phyloP scores from a whole-genome alignment of 2,329 filamentous ascomycete species.

The Epichloe typhina region DNA sequence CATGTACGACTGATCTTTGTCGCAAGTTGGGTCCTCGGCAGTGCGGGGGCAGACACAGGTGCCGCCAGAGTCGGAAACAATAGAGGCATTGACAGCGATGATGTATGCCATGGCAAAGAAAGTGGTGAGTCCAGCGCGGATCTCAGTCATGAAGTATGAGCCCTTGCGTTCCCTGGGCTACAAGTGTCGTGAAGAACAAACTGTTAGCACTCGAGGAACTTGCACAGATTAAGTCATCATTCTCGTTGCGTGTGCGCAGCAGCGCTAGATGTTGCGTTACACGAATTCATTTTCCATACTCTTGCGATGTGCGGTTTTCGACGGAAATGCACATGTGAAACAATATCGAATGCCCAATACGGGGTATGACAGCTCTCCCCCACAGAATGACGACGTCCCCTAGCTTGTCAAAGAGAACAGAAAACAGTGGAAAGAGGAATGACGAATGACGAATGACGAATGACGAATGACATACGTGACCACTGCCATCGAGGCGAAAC shows the following conservation, averaged over 20 bases:
- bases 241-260: background rate
- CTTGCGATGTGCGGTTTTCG: background rate
- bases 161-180: conserved; percentile 59
- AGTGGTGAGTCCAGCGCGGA: conserved; percentile 70
- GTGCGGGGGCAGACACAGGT: conserved; percentile 58
- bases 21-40: conserved; percentile 38
- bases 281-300: background rate
- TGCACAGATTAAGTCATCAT: background rate
- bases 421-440: background rate
- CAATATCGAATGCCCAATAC: background rate
- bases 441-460: conserved; percentile 17
- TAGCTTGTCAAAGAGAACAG: background rate
- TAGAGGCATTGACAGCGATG: conserved; percentile 38
- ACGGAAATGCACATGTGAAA: background rate
- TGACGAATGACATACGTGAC: conserved; percentile 50
- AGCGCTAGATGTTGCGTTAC: background rate
- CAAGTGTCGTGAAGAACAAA: background rate
- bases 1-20: conserved; percentile 41
- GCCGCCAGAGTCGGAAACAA: conserved; percentile 52
- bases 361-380: background rate
- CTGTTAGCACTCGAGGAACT: background rate
- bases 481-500: conserved; percentile 71
- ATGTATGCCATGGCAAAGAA: conserved; percentile 54
- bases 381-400: background rate
- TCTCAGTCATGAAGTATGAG: conserved; percentile 69